A percentile compares a stretch with the other conserved stretches of the same genome.
phyloP scores from a whole-genome alignment of 805 yeast species.

The Lipomyces starkeyi region DNA sequence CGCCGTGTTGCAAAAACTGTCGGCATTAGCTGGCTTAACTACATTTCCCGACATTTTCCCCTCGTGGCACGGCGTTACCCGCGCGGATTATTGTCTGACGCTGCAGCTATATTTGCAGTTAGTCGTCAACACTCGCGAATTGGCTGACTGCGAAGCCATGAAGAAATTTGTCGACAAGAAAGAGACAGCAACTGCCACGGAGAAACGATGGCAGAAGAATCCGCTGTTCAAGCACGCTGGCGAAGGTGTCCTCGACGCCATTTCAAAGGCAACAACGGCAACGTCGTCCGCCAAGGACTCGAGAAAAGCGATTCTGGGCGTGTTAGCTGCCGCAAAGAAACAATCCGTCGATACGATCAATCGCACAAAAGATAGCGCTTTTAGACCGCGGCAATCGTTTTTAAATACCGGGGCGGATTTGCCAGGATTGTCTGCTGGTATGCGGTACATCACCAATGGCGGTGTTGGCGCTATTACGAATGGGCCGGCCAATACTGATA shows the following conservation, averaged over 20 bases:
- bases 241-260: conserved; percentile 35
- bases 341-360: conserved; percentile 30
- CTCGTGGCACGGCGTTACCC: conserved; percentile 30
- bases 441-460: conserved; percentile 28
- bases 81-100: conserved; percentile 35
- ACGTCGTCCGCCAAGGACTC: conserved; percentile 25
- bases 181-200: conserved; percentile 30
- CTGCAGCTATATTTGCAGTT: conserved; percentile 35
- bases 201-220: conserved; percentile 31
- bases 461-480: not conserved
- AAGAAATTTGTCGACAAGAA: conserved; percentile 39
- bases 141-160: conserved; percentile 39
- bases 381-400: conserved; percentile 20
- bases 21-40: conserved; percentile 37
- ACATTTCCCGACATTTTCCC: conserved; percentile 39
- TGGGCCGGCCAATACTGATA: not conserved
- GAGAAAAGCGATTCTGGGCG: conserved; percentile 32
- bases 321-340: conserved; percentile 34
- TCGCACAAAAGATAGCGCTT: conserved; percentile 25
- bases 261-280: conserved; percentile 32
- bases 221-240: conserved; percentile 34
- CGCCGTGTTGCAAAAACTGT: conserved; percentile 35
- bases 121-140: conserved; percentile 38
- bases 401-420: conserved; percentile 20
- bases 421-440: conserved; percentile 29